Conservation (phyloP, 2,329 filamentous ascomycete genomes). For the Colletotrichum filicis region DNA sequence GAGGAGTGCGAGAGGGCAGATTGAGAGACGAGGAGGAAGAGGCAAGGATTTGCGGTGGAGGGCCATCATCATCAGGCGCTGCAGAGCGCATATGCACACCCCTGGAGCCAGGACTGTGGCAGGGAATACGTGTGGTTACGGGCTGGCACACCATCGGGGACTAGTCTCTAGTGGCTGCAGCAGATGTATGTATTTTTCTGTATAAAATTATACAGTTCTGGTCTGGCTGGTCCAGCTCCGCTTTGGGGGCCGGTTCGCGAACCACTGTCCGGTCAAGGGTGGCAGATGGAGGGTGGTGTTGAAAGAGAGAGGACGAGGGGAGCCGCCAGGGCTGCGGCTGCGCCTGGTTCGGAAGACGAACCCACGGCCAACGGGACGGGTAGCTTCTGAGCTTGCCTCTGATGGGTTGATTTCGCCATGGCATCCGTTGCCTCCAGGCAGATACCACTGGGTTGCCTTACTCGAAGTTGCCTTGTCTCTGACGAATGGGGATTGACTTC, state of each 20-base stretch:
- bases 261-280: background rate
- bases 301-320: conserved; percentile 6
- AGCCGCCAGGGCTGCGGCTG: conserved; percentile 25
- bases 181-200: background rate
- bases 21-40: conserved; percentile 18
- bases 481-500: conserved; percentile 7
- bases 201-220: conserved; percentile 17
- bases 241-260: conserved; percentile 1
- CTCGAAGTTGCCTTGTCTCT: conserved; percentile 16
- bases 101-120: conserved; percentile 16
- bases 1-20: conserved; percentile 2
- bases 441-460: conserved; percentile 17
- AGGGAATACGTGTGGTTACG: conserved; percentile 9
- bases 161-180: conserved; percentile 22
- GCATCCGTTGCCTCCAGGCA: conserved; percentile 20
- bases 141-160: conserved; percentile 16
- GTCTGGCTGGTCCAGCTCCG: background rate
- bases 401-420: background rate
- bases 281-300: conserved; percentile 9
- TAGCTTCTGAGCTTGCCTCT: conserved; percentile 1
- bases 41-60: conserved; percentile 22
- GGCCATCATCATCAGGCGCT: conserved; percentile 20
- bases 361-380: background rate
- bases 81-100: conserved; percentile 19
- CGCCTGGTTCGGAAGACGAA: conserved; percentile 8